Conservation (phyloP, 148 eudicot species). For the Talinum fruticosum region DNA sequence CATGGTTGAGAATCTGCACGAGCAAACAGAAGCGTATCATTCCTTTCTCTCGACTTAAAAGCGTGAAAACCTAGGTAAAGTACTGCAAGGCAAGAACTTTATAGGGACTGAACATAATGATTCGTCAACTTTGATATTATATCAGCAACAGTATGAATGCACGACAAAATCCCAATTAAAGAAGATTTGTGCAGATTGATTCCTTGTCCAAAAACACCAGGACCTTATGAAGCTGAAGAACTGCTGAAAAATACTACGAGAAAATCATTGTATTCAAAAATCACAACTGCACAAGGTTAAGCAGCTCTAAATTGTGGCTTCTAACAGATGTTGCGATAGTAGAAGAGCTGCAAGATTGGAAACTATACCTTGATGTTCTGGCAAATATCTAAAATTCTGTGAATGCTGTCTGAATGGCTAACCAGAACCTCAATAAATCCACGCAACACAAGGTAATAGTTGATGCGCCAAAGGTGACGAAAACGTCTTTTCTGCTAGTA, state of each 20-base stretch:
- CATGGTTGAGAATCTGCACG: constrained; percentile 60
- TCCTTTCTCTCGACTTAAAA: background rate
- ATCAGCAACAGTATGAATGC: background rate
- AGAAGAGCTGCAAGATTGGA: background rate
- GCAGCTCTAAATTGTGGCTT: background rate
- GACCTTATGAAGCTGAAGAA: too few species aligned
- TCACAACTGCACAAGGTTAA: background rate
- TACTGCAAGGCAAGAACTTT: background rate
- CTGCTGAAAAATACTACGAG: too few species aligned
- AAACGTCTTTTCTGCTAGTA: constrained; percentile 41
- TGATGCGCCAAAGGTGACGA: constrained; percentile 66
- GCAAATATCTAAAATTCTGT: constrained; percentile 59
- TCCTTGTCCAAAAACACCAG: background rate
- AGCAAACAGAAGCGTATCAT: background rate
- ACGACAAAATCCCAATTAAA: background rate
- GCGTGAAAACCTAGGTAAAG: background rate
- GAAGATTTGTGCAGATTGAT: background rate
- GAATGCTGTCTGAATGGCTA: constrained; percentile 45
- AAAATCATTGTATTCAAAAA: background rate
- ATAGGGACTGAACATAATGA: too few species aligned
- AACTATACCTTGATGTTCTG: constrained; percentile 68
- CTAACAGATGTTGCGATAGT: background rate
- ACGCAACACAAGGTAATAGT: constrained; percentile 52
- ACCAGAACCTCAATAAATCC: constrained; percentile 55
- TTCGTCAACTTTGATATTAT: background rate